Percentiles rank a stretch among this genome's conserved stretches.
These are phyloP conservation scores for Acephala macrosclerotiorum DNA, from an alignment of 2,329 filamentous ascomycete genomes.

Conservation along the genomic window DNA sequence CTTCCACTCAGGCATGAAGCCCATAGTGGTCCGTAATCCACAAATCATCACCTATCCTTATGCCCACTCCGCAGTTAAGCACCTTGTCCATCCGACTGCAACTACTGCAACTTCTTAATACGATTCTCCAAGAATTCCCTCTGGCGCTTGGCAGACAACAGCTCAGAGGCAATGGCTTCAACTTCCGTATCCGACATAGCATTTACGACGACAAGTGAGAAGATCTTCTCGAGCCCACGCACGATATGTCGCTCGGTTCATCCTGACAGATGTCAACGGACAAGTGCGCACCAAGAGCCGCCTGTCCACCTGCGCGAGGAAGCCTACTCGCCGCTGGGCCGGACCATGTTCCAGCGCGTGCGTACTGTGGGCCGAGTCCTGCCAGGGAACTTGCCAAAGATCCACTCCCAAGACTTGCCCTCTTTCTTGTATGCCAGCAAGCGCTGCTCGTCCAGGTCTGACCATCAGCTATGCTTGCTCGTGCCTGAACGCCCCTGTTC, in stretches of 20 bases:
- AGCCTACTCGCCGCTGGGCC: slow-evolving; percentile 16
- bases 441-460: too few relatives aligned
- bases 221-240: slow-evolving; percentile 25
- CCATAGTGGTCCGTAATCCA: not conserved
- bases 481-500: too few relatives aligned
- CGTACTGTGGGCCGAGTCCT: slow-evolving; percentile 18
- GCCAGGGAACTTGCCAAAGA: too few relatives aligned
- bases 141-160: slow-evolving; percentile 31
- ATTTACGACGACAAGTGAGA: slow-evolving; percentile 27
- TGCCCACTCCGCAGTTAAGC: not conserved
- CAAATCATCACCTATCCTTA: not conserved
- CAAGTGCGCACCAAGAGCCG: slow-evolving; percentile 13
- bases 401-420: too few relatives aligned
- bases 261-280: slow-evolving; percentile 15
- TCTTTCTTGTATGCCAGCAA: too few relatives aligned
- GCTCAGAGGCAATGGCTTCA: slow-evolving; percentile 39
- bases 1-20: not conserved
- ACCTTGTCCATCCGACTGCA: not conserved
- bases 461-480: too few relatives aligned
- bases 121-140: slow-evolving; percentile 38
- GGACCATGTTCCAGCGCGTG: slow-evolving; percentile 16
- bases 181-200: slow-evolving; percentile 24
- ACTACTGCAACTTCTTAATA: slow-evolving; percentile 39
- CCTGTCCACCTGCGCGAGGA: slow-evolving; percentile 9
- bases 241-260: slow-evolving; percentile 28